A percentile compares a stretch with the other conserved stretches of the same genome.
Evolutionary conservation across 108 stramenopile species (phyloP).

Genomic region (Fragilaria radians): DNA sequence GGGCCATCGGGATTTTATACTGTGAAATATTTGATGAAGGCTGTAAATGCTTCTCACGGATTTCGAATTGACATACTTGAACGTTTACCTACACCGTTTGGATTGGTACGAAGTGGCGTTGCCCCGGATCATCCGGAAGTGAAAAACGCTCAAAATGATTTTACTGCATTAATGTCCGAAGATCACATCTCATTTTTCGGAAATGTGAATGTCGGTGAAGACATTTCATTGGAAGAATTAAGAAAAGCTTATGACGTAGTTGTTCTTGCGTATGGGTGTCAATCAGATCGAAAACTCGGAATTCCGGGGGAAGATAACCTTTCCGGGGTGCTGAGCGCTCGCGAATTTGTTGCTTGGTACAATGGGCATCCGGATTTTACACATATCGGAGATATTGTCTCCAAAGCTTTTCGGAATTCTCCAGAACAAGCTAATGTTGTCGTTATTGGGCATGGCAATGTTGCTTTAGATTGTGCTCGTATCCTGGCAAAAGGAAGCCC

Average conservation of each 20-base stretch:
- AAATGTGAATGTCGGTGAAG: constrained; percentile 78
- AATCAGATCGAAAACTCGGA: constrained; percentile 47
- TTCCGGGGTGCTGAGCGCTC: constrained; percentile 75
- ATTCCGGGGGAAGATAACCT: constrained; percentile 49
- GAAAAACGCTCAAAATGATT: constrained; percentile 94
- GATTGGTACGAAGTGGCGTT: constrained; percentile 93
- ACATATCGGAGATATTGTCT: constrained; percentile 14
- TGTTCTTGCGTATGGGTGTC: constrained; percentile 91
- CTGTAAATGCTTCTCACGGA: constrained; percentile 5
- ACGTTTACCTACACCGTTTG: constrained; percentile 85
- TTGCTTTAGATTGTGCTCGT: constrained; percentile 93
- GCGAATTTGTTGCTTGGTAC: constrained; percentile 96
- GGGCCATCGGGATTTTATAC: constrained; percentile 97
- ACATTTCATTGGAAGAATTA: constrained; percentile 59
- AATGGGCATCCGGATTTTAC: constrained; percentile 72
- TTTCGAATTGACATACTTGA: constrained; percentile 82
- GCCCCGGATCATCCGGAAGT: constrained; percentile 99
- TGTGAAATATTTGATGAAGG: constrained; percentile 84
- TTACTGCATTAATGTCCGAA: constrained; percentile 47
- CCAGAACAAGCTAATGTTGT: constrained; percentile 46
- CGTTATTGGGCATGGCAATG: constrained; percentile 96
- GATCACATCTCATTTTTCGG: constrained; percentile 54
- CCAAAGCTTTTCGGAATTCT: neutral
- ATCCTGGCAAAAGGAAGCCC: constrained; percentile 78
- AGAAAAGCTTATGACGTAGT: constrained; percentile 71